Base-by-base conservation (phyloP, 1,284 basidiomycete species). In the Coniferiporia weirii region DNA sequence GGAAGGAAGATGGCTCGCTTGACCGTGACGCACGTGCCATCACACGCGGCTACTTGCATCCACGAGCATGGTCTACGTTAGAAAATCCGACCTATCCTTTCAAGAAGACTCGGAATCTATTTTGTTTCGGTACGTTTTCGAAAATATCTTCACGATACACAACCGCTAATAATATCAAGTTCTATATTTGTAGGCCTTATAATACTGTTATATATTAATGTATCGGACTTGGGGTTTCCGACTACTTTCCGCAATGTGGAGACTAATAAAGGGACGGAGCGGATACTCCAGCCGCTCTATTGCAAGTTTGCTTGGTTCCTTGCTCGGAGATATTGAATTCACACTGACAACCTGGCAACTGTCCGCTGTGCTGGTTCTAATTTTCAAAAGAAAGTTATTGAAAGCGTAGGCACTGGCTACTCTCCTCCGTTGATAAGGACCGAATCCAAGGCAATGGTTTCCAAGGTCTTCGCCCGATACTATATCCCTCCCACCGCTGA, bases 1-100 rank as follows among this genome's bases (percentile, higher is more conserved):
- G 34, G 57, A 56, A 20, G 61, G 61, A 43, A 50, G 40, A 22
- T 62, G 57, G 57, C 49, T 58, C 6, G 38, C 38, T 2, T 40
- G 38, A 40, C 12, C 15, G 15, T 10, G 9, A 40, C 38, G 9
- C 38, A 15, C 15, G 38, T 15, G 15, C 8, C 38, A 9, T 3
- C 38, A 12, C 12, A 15, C 38, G 38, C 38, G 38, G 8, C 12
- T 15, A 40, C 15, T 7, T 27, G 27, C 27, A 27, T 5, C 27
- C 27, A 27, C 27, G 27, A 2, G 3, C 27, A 27, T 27, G 27
- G 5, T 3, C 27, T 27, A 27, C 27, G 27, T 5, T 5, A 27
- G 27, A 5, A 27, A 27, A 27, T 27, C 27, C 27, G 5, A 27
- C 27, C 27, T 27, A 27, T 27, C 27, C 2, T 27, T 27, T 27